These are phyloP conservation scores for Phylloboletellus chloephorus DNA, from an alignment of 1,284 basidiomycete genomes.

Conservation along the genomic window DNA sequence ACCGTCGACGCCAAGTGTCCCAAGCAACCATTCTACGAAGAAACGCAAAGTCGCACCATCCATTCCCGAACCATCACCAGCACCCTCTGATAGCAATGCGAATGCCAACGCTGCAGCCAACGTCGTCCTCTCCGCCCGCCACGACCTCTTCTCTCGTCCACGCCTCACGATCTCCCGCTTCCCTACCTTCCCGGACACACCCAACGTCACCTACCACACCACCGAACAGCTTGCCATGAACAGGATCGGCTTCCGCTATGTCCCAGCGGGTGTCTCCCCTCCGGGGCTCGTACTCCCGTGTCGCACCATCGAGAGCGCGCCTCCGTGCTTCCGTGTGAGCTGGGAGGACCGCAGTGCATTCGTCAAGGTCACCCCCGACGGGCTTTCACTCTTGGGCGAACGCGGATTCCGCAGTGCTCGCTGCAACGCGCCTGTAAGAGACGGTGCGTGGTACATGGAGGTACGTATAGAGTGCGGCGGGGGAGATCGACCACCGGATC, in stretches of 20 bases:
- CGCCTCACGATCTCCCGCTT: conserved; percentile 67
- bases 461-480: conserved; percentile 75
- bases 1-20: conserved; percentile 29
- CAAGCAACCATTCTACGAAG: conserved; percentile 24
- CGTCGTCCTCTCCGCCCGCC: conserved; percentile 53
- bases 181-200: conserved; percentile 54
- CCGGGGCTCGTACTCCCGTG: conserved; percentile 57
- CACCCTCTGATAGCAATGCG: conserved; percentile 37
- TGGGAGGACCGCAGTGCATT: conserved; percentile 86
- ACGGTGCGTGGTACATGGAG: conserved; percentile 96
- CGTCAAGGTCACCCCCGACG: conserved; percentile 79
- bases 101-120: conserved; percentile 30
- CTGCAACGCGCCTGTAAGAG: conserved; percentile 82
- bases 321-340: conserved; percentile 61
- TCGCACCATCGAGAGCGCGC: conserved; percentile 74
- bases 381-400: conserved; percentile 71
- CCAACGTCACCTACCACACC: conserved; percentile 52
- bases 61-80: conserved; percentile 40
- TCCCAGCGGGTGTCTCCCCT: conserved; percentile 70
- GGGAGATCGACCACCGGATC: conserved; percentile 46
- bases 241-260: conserved; percentile 73
- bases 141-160: conserved; percentile 60
- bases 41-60: conserved; percentile 38
- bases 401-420: conserved; percentile 89
- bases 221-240: conserved; percentile 71